These are phyloP conservation scores for Coniella vitis DNA, from an alignment of 2,329 filamentous ascomycete species.

Conservation along the genomic window DNA sequence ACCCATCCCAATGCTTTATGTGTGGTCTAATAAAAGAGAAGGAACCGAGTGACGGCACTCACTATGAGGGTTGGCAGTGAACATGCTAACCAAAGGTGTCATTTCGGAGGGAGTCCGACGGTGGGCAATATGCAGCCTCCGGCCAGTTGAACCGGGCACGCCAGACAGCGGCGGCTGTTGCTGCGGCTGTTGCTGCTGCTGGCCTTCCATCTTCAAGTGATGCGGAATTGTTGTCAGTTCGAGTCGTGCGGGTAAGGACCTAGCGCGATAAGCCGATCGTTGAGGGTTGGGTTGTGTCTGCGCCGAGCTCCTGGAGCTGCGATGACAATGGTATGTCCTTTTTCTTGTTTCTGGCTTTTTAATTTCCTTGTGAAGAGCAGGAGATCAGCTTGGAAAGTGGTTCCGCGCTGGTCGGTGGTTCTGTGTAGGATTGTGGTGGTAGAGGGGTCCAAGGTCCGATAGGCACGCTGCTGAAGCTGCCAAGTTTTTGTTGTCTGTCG, in stretches of 20 bases:
- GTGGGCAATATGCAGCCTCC: slow-evolving; percentile 93
- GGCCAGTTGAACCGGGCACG: slow-evolving; percentile 69
- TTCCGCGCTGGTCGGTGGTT: too few species aligned
- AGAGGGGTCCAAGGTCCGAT: neutral
- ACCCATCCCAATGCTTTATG: too few species aligned
- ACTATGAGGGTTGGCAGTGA: slow-evolving; percentile 53
- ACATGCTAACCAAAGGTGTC: slow-evolving; percentile 96
- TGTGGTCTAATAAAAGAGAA: too few species aligned
- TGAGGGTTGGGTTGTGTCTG: slow-evolving; percentile 42
- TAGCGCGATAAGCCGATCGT: neutral
- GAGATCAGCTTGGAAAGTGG: neutral
- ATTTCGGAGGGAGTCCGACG: slow-evolving; percentile 94
- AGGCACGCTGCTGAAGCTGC: slow-evolving; percentile 6
- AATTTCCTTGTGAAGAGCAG: too few species aligned
- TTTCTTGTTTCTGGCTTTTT: neutral
- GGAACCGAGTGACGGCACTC: slow-evolving; percentile 31
- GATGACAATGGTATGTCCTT: neutral
- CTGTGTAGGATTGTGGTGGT: neutral
- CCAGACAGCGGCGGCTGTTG: slow-evolving; percentile 46
- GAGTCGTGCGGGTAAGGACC: neutral
- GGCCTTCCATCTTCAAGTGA: slow-evolving; percentile 47
- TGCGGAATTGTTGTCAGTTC: slow-evolving; percentile 24
- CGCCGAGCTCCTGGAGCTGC: slow-evolving; percentile 14
- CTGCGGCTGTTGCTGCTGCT: slow-evolving; percentile 52
- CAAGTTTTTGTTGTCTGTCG: neutral